Conservation (phyloP, 2,329 filamentous ascomycete genomes). For the Incumbomyces lentus region DNA sequence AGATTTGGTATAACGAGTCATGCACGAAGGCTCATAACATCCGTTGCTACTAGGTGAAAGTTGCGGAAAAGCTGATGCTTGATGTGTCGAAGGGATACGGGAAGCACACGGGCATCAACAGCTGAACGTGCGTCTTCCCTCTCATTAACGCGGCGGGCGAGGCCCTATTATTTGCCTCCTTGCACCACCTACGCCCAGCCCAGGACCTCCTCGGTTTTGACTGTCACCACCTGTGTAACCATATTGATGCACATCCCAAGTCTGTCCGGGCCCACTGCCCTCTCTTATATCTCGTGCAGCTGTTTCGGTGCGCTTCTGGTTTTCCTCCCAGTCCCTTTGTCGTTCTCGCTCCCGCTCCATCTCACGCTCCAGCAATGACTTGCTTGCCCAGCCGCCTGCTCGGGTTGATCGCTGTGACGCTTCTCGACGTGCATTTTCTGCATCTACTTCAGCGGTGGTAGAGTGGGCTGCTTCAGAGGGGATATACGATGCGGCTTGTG, state of each 20-base stretch:
- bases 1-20: too few relatives aligned
- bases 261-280: constrained; percentile 38
- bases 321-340: constrained; percentile 55
- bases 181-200: constrained; percentile 44
- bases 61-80: too few relatives aligned
- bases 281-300: constrained; percentile 37
- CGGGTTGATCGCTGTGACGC: constrained; percentile 48
- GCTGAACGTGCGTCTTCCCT: too few relatives aligned
- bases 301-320: constrained; percentile 41
- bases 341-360: constrained; percentile 58
- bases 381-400: constrained; percentile 51
- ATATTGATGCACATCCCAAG: constrained; percentile 53
- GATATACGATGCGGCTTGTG: constrained; percentile 30
- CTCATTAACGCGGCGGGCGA: constrained; percentile 34
- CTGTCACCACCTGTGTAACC: constrained; percentile 53
- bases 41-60: too few relatives aligned
- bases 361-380: constrained; percentile 53
- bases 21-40: too few relatives aligned
- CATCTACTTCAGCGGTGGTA: constrained; percentile 45
- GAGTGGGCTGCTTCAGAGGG: constrained; percentile 34
- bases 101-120: too few relatives aligned
- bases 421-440: constrained; percentile 43
- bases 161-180: constrained; percentile 55
- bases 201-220: constrained; percentile 45
- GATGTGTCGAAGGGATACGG: too few relatives aligned